These are phyloP conservation scores for Agapanthus africanus DNA, from an alignment of 106 monocot species.

Conservation along the genomic window DNA sequence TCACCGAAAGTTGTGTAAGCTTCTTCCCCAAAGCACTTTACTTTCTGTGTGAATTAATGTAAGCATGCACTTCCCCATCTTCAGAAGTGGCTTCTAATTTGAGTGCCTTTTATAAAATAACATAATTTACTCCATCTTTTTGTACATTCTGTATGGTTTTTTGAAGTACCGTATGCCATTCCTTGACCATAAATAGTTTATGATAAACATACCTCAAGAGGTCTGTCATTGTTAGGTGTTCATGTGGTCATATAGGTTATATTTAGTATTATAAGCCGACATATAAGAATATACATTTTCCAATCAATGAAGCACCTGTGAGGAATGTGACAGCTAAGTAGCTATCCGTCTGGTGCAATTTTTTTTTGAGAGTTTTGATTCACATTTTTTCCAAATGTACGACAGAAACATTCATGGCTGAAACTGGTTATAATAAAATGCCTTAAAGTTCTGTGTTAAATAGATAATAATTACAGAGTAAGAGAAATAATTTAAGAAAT, in stretches of 20 bases:
- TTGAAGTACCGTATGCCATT: background rate
- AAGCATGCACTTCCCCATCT: background rate
- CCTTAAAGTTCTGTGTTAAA: background rate
- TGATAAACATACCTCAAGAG: background rate
- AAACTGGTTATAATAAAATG: background rate
- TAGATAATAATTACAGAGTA: background rate
- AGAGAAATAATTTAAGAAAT: background rate
- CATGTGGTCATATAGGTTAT: background rate
- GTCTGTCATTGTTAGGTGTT: background rate
- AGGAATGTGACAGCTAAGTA: background rate
- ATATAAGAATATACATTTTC: background rate
- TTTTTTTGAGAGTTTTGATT: background rate
- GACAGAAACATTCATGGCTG: too few relatives aligned
- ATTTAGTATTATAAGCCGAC: background rate
- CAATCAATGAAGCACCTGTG: background rate
- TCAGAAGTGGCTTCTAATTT: background rate
- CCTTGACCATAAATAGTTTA: background rate
- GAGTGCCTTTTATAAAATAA: background rate
- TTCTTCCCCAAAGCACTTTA: slow-evolving; percentile 17
- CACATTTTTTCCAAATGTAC: background rate
- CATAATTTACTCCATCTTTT: background rate
- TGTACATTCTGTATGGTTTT: background rate
- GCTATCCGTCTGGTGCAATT: background rate
- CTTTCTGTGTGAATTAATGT: background rate
- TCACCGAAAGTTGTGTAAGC: slow-evolving; percentile 97